Percentiles rank a stretch among this genome's conserved stretches.
These are phyloP conservation scores for Balansia obtecta DNA, from an alignment of 2,329 filamentous ascomycete species.

Conservation along the genomic window DNA sequence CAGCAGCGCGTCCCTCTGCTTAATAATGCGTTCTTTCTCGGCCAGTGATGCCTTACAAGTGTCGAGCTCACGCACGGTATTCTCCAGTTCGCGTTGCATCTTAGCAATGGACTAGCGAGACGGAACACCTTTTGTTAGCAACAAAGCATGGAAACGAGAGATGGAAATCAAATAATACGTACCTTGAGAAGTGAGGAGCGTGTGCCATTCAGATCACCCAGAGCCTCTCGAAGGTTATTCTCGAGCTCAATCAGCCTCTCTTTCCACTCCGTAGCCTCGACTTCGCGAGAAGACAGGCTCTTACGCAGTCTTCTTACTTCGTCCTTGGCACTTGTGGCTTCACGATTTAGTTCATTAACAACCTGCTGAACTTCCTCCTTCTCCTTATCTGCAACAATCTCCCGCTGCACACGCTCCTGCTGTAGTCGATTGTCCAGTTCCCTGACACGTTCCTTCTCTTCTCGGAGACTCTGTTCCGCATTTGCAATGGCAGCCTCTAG, in stretches of 20 bases:
- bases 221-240: constrained; percentile 70
- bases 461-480: constrained; percentile 66
- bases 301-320: constrained; percentile 74
- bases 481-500: constrained; percentile 73
- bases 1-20: constrained; percentile 76
- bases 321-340: constrained; percentile 71
- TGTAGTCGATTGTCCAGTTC: constrained; percentile 65
- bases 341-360: constrained; percentile 82
- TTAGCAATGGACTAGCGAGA: constrained; percentile 60
- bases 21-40: constrained; percentile 86
- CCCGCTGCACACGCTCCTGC: constrained; percentile 73
- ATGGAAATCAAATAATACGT: constrained; percentile 12
- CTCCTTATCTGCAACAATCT: constrained; percentile 75
- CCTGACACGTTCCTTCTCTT: constrained; percentile 65
- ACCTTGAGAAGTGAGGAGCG: constrained; percentile 75
- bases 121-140: too few species aligned
- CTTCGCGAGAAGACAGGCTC: constrained; percentile 68
- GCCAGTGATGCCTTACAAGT: constrained; percentile 61
- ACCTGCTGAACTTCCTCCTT: constrained; percentile 93
- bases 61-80: constrained; percentile 72
- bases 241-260: constrained; percentile 83
- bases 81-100: constrained; percentile 77
- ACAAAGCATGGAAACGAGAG: neutral
- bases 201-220: constrained; percentile 81
- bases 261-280: constrained; percentile 84